A percentile compares a stretch with the other conserved stretches of the same genome.
phyloP scores from a whole-genome alignment of 768 basidiomycete species.

The Pleurotus pulmonarius region DNA sequence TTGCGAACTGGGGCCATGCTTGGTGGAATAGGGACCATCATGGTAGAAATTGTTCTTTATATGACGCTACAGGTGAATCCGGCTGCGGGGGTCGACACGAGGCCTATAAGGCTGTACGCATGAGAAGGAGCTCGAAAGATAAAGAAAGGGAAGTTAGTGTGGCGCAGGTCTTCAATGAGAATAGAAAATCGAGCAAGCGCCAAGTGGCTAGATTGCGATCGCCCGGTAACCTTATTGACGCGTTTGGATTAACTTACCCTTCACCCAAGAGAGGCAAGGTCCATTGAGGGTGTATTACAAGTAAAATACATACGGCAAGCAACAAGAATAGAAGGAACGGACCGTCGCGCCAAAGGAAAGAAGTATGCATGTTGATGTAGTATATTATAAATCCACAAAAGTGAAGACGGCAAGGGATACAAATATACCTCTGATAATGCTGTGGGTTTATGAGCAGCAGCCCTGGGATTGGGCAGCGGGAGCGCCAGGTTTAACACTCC shows the following conservation, averaged over 20 bases:
- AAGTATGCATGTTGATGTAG: slow-evolving; percentile 3
- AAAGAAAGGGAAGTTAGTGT: background rate
- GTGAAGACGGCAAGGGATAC: background rate
- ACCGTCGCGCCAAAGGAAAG: background rate
- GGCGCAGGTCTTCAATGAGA: background rate
- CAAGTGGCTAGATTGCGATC: background rate
- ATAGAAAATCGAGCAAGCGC: background rate
- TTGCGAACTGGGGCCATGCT: background rate
- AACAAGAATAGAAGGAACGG: background rate
- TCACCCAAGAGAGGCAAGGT: background rate
- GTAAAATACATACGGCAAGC: slow-evolving; percentile 6
- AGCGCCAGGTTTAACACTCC: slow-evolving; percentile 66
- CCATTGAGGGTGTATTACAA: slow-evolving; percentile 5
- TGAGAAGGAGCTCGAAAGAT: background rate
- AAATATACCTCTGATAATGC: background rate
- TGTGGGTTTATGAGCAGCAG: slow-evolving; percentile 5
- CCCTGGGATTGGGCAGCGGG: slow-evolving; percentile 35
- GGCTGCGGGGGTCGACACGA: background rate
- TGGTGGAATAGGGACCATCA: too few relatives aligned
- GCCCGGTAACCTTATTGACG: background rate
- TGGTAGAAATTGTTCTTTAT: background rate
- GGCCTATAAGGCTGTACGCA: background rate
- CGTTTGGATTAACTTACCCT: background rate
- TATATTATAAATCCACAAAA: slow-evolving; percentile 5
- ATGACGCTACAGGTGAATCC: background rate